Conservation (phyloP, 1,284 basidiomycete genomes). For the Ganoderma lingzhi region DNA sequence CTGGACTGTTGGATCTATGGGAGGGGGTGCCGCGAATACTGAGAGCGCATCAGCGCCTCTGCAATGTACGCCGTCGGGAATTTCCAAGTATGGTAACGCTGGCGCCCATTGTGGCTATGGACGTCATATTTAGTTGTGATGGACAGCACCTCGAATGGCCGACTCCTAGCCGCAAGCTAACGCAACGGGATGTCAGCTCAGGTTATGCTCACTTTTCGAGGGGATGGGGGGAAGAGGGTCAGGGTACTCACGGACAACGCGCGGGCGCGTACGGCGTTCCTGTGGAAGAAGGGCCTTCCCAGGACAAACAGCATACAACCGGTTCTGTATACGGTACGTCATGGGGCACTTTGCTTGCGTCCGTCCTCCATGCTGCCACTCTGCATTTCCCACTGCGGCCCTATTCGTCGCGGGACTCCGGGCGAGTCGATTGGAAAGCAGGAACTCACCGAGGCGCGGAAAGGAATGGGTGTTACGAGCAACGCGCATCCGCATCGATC, state of each 20-base stretch:
- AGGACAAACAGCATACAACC: not conserved
- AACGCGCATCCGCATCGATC: not conserved
- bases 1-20: not conserved
- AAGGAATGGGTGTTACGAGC: not conserved
- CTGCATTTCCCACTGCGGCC: slow-evolving; percentile 1
- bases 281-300: slow-evolving; percentile 1
- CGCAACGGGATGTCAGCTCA: not conserved
- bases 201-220: slow-evolving; percentile 18
- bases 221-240: slow-evolving; percentile 20
- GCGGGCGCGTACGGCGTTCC: not conserved
- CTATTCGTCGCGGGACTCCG: not conserved
- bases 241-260: not conserved
- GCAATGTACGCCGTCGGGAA: not conserved
- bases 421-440: not conserved
- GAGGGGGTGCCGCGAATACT: not conserved
- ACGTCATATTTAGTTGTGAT: not conserved
- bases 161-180: not conserved
- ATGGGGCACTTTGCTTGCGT: not conserved
- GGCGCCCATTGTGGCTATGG: slow-evolving; percentile 1
- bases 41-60: not conserved
- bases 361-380: not conserved
- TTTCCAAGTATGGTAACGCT: not conserved
- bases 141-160: not conserved
- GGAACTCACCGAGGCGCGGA: not conserved
- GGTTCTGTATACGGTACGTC: not conserved